Evolutionary conservation across 352 stramenopile species (phyloP).

Genomic region (Phytopythium litorale): DNA sequence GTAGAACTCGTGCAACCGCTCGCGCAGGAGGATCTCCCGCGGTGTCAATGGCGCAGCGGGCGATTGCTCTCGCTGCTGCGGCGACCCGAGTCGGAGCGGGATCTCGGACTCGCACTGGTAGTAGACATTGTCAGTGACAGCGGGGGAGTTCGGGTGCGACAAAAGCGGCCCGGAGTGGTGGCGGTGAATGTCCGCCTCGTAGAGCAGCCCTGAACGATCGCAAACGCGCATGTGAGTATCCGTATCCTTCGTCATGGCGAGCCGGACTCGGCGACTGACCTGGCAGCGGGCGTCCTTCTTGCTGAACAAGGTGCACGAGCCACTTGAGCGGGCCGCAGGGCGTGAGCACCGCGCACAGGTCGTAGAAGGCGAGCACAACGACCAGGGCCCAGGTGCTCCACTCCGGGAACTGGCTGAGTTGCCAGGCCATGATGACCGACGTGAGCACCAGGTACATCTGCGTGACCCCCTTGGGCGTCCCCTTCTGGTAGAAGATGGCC

Average conservation of each 20-base stretch:
- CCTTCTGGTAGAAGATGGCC: slow-evolving; percentile 90
- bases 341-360: slow-evolving; percentile 99
- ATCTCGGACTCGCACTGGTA: slow-evolving; percentile 68
- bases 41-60: slow-evolving; percentile 11
- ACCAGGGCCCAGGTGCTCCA: slow-evolving; percentile 91
- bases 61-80: slow-evolving; percentile 2
- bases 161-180: slow-evolving; percentile 20
- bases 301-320: slow-evolving; percentile 93
- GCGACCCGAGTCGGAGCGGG: slow-evolving; percentile 23
- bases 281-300: slow-evolving; percentile 87
- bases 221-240: slow-evolving; percentile 8
- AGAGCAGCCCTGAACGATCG: slow-evolving; percentile 46
- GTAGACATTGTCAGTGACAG: slow-evolving; percentile 43
- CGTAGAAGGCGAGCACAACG: slow-evolving; percentile 97
- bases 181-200: slow-evolving; percentile 63
- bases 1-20: slow-evolving; percentile 65
- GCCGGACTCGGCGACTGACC: slow-evolving; percentile 28
- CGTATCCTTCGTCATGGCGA: background rate
- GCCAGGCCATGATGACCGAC: slow-evolving; percentile 98
- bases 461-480: slow-evolving; percentile 75
- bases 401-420: slow-evolving; percentile 95
- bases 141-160: background rate
- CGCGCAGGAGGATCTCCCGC: slow-evolving; percentile 25
- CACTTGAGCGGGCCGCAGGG: slow-evolving; percentile 97
- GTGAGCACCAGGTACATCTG: slow-evolving; percentile 95